A percentile compares a stretch with the other conserved stretches of the same genome.
phyloP scores from a whole-genome alignment of 2,329 filamentous ascomycete species.

The Apiospora pterosperma region DNA sequence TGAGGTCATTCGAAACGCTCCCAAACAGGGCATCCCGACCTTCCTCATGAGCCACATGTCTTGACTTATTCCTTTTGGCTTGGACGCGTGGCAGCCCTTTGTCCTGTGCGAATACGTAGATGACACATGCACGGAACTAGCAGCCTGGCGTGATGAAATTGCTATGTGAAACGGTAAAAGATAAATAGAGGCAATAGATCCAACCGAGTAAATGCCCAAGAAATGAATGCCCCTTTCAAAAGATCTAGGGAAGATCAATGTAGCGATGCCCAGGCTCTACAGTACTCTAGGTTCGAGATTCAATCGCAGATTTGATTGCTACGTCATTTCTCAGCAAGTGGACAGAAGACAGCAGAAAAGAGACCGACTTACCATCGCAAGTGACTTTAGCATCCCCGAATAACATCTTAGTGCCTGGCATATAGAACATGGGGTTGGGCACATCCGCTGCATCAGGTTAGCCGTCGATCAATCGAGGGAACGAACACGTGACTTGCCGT shows the following conservation, averaged over 20 bases:
- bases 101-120: background rate
- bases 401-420: constrained; percentile 85
- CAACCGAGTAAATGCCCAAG: background rate
- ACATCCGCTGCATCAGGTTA: constrained; percentile 64
- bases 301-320: constrained; percentile 40
- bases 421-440: constrained; percentile 90
- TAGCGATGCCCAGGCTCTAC: background rate
- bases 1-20: background rate
- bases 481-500: constrained; percentile 52
- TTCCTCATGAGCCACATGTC: background rate
- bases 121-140: background rate
- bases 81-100: background rate
- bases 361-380: constrained; percentile 64
- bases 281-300: constrained; percentile 26
- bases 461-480: background rate
- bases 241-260: background rate
- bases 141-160: background rate
- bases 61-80: background rate
- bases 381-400: constrained; percentile 86
- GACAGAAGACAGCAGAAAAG: background rate
- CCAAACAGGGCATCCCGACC: constrained; percentile 1
- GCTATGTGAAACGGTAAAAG: background rate
- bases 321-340: constrained; percentile 7
- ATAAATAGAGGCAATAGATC: background rate
- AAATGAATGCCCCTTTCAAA: background rate